Percentiles rank a stretch among this genome's conserved stretches.
Conservation (phyloP, 768 basidiomycete species). For the Crucibulum laeve region DNA sequence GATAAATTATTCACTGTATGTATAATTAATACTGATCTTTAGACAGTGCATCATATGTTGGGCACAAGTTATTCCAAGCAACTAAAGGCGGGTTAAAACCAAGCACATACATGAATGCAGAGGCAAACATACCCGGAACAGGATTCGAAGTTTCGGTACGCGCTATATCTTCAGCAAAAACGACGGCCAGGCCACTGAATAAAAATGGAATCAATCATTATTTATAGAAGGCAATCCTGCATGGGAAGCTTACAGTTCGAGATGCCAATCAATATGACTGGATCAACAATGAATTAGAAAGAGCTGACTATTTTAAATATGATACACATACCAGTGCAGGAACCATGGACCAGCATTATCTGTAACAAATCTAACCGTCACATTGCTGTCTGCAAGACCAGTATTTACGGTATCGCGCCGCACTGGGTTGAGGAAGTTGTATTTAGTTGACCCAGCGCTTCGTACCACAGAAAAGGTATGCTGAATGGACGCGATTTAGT, state of each 20-base stretch:
- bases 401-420: conserved; percentile 45
- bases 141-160: conserved; percentile 5
- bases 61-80: conserved; percentile 21
- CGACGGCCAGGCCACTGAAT: conserved; percentile 26
- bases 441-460: conserved; percentile 28
- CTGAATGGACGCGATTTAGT: conserved; percentile 12
- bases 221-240: conserved; percentile 14
- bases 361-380: background rate
- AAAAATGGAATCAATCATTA: background rate
- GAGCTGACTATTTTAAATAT: background rate
- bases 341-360: background rate
- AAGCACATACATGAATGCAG: background rate
- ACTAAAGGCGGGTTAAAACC: conserved; percentile 8
- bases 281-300: background rate
- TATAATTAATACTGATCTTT: too few relatives aligned
- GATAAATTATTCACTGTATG: too few relatives aligned
- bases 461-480: conserved; percentile 41
- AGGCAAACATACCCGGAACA: conserved; percentile 12
- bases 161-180: conserved; percentile 26
- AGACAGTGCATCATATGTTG: conserved; percentile 11
- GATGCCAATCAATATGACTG: background rate
- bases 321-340: background rate
- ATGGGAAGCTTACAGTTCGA: background rate
- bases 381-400: conserved; percentile 9
- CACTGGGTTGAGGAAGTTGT: conserved; percentile 49